Conservation (phyloP, 176 grass and related monocot species). For the Carex littledalei region DNA sequence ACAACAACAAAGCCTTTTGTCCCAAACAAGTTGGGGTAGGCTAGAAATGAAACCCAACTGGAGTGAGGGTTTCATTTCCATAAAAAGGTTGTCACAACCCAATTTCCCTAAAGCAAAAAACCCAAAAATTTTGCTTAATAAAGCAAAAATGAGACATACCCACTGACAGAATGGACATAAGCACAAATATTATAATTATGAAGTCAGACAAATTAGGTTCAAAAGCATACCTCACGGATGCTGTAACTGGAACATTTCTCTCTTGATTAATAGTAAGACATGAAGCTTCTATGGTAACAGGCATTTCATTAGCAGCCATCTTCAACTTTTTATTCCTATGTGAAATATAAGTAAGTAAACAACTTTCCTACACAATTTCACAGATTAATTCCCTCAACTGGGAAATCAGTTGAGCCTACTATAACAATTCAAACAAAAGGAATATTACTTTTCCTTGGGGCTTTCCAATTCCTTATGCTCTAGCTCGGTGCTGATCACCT, state of each 20-base stretch:
- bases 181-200: not conserved
- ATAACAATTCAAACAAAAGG: not conserved
- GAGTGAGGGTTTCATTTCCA: too few relatives aligned
- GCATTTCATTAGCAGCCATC: not conserved
- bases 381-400: not conserved
- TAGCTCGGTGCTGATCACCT: not conserved
- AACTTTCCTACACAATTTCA: not conserved
- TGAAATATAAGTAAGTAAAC: not conserved
- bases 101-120: not conserved
- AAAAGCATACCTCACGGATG: slow-evolving; percentile 1
- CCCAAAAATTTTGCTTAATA: not conserved
- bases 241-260: not conserved
- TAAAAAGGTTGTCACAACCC: too few relatives aligned
- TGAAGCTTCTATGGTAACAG: not conserved
- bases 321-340: slow-evolving; percentile 10
- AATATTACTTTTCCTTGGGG: slow-evolving; percentile 7
- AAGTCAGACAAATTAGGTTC: not conserved
- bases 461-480: not conserved
- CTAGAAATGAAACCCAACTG: too few relatives aligned
- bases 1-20: too few relatives aligned
- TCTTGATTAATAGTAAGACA: not conserved
- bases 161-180: not conserved
- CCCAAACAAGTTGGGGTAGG: too few relatives aligned
- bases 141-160: not conserved
- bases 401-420: not conserved